Percentiles rank a stretch among this genome's conserved stretches.
phyloP scores from a whole-genome alignment of 768 basidiomycete genomes.

The Zangia roseola region DNA sequence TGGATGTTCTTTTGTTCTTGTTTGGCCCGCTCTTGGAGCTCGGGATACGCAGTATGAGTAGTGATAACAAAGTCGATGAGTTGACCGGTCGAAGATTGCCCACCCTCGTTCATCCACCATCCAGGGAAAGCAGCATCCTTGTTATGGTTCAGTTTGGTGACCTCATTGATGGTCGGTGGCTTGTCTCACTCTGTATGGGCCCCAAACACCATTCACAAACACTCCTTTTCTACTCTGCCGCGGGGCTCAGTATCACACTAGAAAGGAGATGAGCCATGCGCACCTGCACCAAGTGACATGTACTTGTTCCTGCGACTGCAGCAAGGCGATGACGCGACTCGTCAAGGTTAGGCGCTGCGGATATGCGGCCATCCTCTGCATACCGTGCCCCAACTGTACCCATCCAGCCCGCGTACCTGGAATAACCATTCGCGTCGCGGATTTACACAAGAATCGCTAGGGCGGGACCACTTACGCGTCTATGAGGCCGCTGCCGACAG shows the following conservation, averaged over 20 bases:
- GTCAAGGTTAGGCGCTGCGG: slow-evolving; percentile 58
- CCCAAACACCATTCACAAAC: slow-evolving; percentile 93
- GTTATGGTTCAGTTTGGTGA: slow-evolving; percentile 2
- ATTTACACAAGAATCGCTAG: not conserved
- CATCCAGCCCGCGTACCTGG: slow-evolving; percentile 92
- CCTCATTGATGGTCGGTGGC: not conserved
- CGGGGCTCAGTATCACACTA: not conserved
- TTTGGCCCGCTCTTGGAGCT: slow-evolving; percentile 63
- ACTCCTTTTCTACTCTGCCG: slow-evolving; percentile 74
- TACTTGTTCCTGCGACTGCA: slow-evolving; percentile 93
- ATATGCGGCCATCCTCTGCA: slow-evolving; percentile 50
- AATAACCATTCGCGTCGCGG: not conserved
- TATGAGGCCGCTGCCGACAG: slow-evolving; percentile 93
- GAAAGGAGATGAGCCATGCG: slow-evolving; percentile 3
- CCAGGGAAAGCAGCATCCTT: slow-evolving; percentile 87
- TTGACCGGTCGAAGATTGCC: slow-evolving; percentile 95
- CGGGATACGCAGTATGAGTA: slow-evolving; percentile 82
- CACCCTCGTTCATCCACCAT: slow-evolving; percentile 99
- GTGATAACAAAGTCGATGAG: slow-evolving; percentile 94
- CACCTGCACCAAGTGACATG: slow-evolving; percentile 92
- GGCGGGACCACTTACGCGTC: slow-evolving; percentile 70
- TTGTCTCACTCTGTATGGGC: slow-evolving; percentile 67
- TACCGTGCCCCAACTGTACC: slow-evolving; percentile 89
- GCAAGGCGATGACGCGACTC: slow-evolving; percentile 84
- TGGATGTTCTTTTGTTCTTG: slow-evolving; percentile 59